Evolutionary conservation across 176 grass and related monocot genomes (phyloP).

Genomic region (Hordeum marinum): DNA sequence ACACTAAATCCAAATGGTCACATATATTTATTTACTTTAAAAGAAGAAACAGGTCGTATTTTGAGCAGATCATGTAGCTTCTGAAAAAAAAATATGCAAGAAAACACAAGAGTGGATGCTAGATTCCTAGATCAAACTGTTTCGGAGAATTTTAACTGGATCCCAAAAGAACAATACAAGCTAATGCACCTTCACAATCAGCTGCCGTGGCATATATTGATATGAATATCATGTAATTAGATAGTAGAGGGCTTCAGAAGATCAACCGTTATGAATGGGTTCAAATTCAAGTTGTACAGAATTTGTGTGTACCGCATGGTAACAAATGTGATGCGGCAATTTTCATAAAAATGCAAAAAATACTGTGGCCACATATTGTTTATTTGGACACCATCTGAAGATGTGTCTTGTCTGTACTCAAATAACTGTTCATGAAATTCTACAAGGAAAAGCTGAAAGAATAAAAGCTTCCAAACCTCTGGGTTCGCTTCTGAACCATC

Average conservation of each 20-base stretch:
- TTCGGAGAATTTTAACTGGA: neutral
- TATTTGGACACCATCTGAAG: neutral
- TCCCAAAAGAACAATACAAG: neutral
- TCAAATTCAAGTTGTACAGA: neutral
- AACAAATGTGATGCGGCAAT: neutral
- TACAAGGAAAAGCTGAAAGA: neutral
- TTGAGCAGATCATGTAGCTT: neutral
- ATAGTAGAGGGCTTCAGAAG: neutral
- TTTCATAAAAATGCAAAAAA: neutral
- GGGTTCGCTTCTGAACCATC: constrained; percentile 83
- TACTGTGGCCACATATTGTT: neutral
- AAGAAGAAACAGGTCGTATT: neutral
- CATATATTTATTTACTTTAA: neutral
- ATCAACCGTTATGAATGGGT: neutral
- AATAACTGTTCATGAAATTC: neutral
- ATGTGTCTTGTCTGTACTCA: neutral
- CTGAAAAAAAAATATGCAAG: neutral
- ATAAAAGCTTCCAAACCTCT: constrained; percentile 51
- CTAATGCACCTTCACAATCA: neutral
- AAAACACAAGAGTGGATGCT: neutral
- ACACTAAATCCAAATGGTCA: neutral
- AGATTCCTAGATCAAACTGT: neutral
- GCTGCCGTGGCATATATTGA: neutral
- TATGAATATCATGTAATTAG: neutral
- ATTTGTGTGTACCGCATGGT: neutral